A percentile compares a stretch with the other conserved stretches of the same genome.
phyloP scores from a whole-genome alignment of 192 early-diverging fungal species.

The Phycomyces nitens region DNA sequence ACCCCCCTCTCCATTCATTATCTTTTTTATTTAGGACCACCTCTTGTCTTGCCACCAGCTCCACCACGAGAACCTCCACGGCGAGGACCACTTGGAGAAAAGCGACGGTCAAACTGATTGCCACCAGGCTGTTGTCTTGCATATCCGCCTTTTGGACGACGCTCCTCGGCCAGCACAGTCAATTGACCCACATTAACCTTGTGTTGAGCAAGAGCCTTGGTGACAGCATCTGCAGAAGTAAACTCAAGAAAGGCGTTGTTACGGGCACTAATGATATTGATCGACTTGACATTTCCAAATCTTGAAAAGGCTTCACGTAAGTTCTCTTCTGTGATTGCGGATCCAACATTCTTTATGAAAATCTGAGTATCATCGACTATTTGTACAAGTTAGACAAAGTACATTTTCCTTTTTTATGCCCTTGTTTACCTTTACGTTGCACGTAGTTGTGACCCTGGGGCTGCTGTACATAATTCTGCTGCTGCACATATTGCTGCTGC shows the following conservation, averaged over 20 bases:
- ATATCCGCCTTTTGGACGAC: constrained; percentile 7
- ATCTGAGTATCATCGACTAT: constrained; percentile 18
- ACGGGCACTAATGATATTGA: constrained; percentile 14
- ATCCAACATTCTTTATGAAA: constrained; percentile 37
- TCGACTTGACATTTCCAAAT: constrained; percentile 35
- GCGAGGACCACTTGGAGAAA: not conserved
- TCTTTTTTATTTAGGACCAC: not conserved
- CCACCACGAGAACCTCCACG: not conserved
- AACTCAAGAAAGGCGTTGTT: constrained; percentile 42
- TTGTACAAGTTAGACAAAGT: not conserved
- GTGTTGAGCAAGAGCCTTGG: constrained; percentile 34
- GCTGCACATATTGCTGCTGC: constrained; percentile 14
- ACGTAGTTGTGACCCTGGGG: not conserved
- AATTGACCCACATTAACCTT: constrained; percentile 31
- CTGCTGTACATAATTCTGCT: not conserved
- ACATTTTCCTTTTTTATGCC: not conserved
- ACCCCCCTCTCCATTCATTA: not conserved
- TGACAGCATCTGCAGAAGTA: constrained; percentile 26
- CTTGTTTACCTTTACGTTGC: not conserved
- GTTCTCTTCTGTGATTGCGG: constrained; percentile 30
- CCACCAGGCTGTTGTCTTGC: constrained; percentile 9
- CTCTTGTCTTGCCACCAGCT: not conserved
- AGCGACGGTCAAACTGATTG: not conserved
- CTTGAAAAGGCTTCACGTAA: constrained; percentile 37
- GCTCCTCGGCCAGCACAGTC: constrained; percentile 23